Evolutionary conservation across 768 basidiomycete species (phyloP).

Genomic region (Russula virescens): DNA sequence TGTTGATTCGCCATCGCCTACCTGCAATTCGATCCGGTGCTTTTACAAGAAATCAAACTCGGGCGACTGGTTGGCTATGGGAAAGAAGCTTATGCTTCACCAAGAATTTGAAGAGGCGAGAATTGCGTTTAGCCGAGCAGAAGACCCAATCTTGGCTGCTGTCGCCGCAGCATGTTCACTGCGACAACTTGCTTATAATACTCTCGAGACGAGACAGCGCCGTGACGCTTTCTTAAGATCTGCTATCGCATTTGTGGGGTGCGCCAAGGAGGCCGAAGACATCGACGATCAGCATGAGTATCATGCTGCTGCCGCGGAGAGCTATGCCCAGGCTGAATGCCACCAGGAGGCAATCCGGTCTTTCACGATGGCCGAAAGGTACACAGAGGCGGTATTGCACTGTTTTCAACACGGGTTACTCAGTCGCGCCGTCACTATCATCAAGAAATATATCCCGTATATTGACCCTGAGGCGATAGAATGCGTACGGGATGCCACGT

Average conservation of each 20-base stretch:
- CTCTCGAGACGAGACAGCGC: neutral
- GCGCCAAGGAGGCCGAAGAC: neutral
- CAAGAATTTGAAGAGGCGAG: slow-evolving; percentile 4
- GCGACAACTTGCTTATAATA: slow-evolving; percentile 1
- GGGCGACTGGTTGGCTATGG: slow-evolving; percentile 3
- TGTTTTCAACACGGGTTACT: slow-evolving; percentile 5
- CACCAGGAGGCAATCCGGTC: neutral
- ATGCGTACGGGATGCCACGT: neutral
- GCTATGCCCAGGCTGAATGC: neutral
- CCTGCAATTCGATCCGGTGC: neutral
- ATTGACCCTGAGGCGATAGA: slow-evolving; percentile 11
- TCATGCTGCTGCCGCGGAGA: neutral
- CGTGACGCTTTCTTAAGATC: neutral
- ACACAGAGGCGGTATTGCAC: slow-evolving; percentile 6
- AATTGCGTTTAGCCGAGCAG: slow-evolving; percentile 2
- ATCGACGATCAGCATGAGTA: neutral
- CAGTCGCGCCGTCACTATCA: neutral
- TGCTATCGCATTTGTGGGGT: neutral
- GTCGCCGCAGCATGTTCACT: neutral
- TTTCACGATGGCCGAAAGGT: neutral
- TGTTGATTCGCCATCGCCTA: neutral
- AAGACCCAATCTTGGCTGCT: neutral
- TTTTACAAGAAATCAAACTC: neutral
- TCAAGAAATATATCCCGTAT: neutral
- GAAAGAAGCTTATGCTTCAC: neutral